Base-by-base conservation (phyloP, 345 rosid species). In the Aquilaria yunnanensis region DNA sequence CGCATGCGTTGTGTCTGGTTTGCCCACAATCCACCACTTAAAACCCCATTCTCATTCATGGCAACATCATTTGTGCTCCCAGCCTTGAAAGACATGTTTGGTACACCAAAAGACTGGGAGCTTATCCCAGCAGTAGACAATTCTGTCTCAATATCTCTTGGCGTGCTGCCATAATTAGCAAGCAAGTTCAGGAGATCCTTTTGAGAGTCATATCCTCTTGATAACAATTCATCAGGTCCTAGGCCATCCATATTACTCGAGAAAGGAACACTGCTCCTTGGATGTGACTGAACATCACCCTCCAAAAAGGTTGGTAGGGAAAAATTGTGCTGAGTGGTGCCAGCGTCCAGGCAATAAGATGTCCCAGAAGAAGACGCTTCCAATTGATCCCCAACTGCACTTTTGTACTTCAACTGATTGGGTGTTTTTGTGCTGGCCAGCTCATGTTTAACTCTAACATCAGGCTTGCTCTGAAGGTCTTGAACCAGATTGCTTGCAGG, bases 131-230 rank as follows among this genome's bases (percentile, higher is more conserved):
- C 43, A 5, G 43, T 37, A 37, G 43, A 75, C 70, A 87, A 78
- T 65, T 90, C 97, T 8, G 92, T 90, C 67, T 84, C 90, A 55
- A 90, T 85, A 70, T 87, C 96, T 70, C 81, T 82, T 50, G 84
- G 82, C 13, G 78, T 71, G 50, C 82, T 75, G 47, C 90, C 92
- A 78, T 84, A 90, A 66, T 80, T 87, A 41, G 84, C 68, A 61
- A 90, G 87, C 81, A 90, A 75, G 81, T 87, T 84, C 62, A 85
- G 97, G 14, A 90, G 84, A 73, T 90, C 97, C 79, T 87, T 90
- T 69, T 85, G 92, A 61, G 96, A 84, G 70, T 87, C 90, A 62
- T 37, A 37, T 70, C 67, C 78, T 67, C 83, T 85, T 14, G 76
- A 58, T 33, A 80, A 63, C 59, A 72, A 51, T 49, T 76, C 8